Evolutionary conservation across 495 filamentous ascomycete genomes (phyloP), one percentile per base, ranked within the genome.

Genomic region (Polyplosphaeria fusca): DNA sequence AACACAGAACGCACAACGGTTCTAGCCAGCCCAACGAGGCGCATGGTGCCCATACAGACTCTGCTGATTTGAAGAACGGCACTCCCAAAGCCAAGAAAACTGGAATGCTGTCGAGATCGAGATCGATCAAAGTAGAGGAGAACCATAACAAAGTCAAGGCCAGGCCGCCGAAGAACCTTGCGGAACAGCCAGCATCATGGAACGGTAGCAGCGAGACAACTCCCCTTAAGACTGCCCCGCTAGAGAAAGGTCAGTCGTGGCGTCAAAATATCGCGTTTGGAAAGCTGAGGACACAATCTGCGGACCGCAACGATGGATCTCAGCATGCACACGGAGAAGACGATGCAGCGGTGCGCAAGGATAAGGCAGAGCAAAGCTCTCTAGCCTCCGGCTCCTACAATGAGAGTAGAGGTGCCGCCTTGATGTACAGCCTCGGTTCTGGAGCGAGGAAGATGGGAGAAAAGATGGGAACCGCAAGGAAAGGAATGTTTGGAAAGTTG

Each of bases 401-500:
- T 45, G 86, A 89, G 28, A 83, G 78, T 27, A 77, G 80, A 42
- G 82, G 83, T 20, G 82, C 81, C 43, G 76, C 78, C 2, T 82
- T 65, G 27, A 61, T 65, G 52, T 57, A 51, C 9, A 53, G 44
- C 32, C 23, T 65, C 13, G 87, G 68, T 82, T 77, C 53, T 82
- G 82, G 20, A 82, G 85, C 20, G 84, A 77, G 52, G 35, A 86
- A 85, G 63, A 87, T 89, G 27, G 87, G 87, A 5, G 81, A 83
- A 61, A 79, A 80, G 4, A 67, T 86, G 38, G 86, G 84, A 40
- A 87, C 88, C 64, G 80, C 90, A 26, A 82, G 86, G 39, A 91
- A 89, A 60, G 82, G 83, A 0, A 77, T 92, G 52, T 86, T 94
- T 62, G 85, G 86, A 23, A 89, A 91, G 64, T 79, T 86, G 35